A percentile compares a stretch with the other conserved stretches of the same genome.
phyloP scores from a whole-genome alignment of 768 basidiomycete genomes.

The Hygrophorus pudorinus region DNA sequence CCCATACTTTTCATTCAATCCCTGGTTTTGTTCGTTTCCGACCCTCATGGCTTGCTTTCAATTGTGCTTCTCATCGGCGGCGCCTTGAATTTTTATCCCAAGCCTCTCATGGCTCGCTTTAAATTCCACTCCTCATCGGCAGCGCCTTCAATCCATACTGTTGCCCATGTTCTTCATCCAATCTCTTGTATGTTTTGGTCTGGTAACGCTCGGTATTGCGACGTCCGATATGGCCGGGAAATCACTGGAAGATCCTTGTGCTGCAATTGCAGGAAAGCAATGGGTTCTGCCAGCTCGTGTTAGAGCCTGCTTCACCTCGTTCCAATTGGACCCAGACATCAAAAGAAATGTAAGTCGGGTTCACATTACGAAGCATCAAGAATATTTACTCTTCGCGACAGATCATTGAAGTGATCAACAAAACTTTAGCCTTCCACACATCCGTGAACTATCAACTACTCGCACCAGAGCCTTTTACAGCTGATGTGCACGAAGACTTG shows the following conservation, averaged over 20 bases:
- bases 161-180: no score
- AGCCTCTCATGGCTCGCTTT: no score
- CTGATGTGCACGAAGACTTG: constrained; percentile 48
- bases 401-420: constrained; percentile 49
- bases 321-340: constrained; percentile 33
- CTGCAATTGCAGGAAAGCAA: constrained; percentile 40
- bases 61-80: no score
- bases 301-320: constrained; percentile 40
- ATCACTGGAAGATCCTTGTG: constrained; percentile 41
- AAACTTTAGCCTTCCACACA: constrained; percentile 50
- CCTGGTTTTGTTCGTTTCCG: no score
- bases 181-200: no score
- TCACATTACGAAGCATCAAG: neutral
- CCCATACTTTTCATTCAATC: no score
- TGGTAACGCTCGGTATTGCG: no score
- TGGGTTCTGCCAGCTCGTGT: constrained; percentile 45
- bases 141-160: no score
- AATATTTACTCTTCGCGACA: constrained; percentile 14
- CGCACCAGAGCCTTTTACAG: constrained; percentile 42
- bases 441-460: constrained; percentile 51
- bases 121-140: no score
- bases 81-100: no score
- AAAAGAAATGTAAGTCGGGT: constrained; percentile 37
- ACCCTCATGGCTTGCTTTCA: no score
- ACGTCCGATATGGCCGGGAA: no score